A percentile compares a stretch with the other conserved stretches of the same genome.
Evolutionary conservation across 768 basidiomycete genomes (phyloP).

Genomic region (Amanita subjunquillea): DNA sequence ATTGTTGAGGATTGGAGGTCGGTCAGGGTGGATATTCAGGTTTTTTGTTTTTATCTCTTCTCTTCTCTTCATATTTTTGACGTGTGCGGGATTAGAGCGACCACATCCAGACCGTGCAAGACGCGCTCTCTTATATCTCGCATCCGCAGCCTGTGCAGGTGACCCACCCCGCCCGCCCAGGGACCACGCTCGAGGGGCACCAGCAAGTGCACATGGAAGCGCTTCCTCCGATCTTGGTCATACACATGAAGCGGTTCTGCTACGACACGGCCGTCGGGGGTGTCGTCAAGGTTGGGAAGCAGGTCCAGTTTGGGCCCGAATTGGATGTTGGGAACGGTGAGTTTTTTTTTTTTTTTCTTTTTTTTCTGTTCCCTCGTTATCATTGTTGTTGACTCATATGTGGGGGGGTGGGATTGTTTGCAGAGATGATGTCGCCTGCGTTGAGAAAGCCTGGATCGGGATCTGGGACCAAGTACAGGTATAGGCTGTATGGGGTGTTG

Average conservation of each 20-base stretch:
- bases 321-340: constrained; percentile 65
- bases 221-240: constrained; percentile 73
- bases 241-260: constrained; percentile 87
- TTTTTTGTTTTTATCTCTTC: too few species aligned
- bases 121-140: constrained; percentile 72
- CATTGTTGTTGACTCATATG: background rate
- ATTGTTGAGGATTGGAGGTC: constrained; percentile 90
- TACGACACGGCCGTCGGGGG: constrained; percentile 70
- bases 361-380: too few species aligned
- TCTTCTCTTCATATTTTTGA: too few species aligned
- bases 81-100: constrained; percentile 25
- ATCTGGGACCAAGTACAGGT: constrained; percentile 27
- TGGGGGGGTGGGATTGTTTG: background rate
- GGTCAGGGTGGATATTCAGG: constrained; percentile 80
- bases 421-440: constrained; percentile 54
- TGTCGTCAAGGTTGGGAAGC: constrained; percentile 82
- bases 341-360: constrained; percentile 10
- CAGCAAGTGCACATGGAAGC: constrained; percentile 62
- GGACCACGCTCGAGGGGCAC: constrained; percentile 56
- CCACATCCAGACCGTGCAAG: constrained; percentile 66
- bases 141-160: constrained; percentile 76
- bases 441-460: constrained; percentile 26
- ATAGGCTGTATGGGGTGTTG: constrained; percentile 80
- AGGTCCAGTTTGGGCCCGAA: constrained; percentile 66
- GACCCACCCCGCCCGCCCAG: constrained; percentile 44